These are phyloP conservation scores for Lagenaria siceraria DNA, from an alignment of 306 rosid genomes.

Conservation along the genomic window DNA sequence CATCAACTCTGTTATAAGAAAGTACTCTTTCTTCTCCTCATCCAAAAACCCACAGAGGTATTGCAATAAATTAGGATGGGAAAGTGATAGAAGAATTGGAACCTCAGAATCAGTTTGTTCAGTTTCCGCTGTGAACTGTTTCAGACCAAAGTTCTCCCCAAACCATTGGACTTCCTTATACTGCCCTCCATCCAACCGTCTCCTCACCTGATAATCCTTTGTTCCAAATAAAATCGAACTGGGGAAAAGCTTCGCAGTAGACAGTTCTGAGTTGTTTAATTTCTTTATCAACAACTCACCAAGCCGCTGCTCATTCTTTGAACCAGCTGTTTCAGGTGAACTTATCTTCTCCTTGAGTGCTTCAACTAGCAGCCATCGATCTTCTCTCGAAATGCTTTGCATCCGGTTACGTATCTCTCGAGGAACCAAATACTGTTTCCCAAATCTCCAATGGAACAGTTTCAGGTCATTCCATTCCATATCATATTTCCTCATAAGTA, in stretches of 20 bases:
- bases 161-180: constrained; percentile 81
- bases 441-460: constrained; percentile 81
- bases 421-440: constrained; percentile 82
- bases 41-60: constrained; percentile 63
- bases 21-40: constrained; percentile 55
- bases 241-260: constrained; percentile 27
- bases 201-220: constrained; percentile 50
- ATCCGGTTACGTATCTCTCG: constrained; percentile 39
- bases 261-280: constrained; percentile 22
- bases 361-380: constrained; percentile 63
- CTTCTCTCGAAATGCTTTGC: constrained; percentile 63
- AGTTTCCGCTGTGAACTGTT: constrained; percentile 47
- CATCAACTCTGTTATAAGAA: constrained; percentile 71
- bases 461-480: constrained; percentile 66
- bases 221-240: constrained; percentile 36
- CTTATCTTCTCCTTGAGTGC: constrained; percentile 37
- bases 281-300: constrained; percentile 43
- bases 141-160: constrained; percentile 67
- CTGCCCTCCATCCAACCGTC: constrained; percentile 57
- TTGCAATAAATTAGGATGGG: constrained; percentile 68
- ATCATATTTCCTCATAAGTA: constrained; percentile 49
- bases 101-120: constrained; percentile 34
- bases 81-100: constrained; percentile 39
- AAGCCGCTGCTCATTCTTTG: constrained; percentile 42
- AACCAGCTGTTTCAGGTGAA: constrained; percentile 4